Percentiles rank a stretch among this genome's conserved stretches.
These are phyloP conservation scores for Isatis tinctoria DNA, from an alignment of 345 rosid species.

Conservation along the genomic window DNA sequence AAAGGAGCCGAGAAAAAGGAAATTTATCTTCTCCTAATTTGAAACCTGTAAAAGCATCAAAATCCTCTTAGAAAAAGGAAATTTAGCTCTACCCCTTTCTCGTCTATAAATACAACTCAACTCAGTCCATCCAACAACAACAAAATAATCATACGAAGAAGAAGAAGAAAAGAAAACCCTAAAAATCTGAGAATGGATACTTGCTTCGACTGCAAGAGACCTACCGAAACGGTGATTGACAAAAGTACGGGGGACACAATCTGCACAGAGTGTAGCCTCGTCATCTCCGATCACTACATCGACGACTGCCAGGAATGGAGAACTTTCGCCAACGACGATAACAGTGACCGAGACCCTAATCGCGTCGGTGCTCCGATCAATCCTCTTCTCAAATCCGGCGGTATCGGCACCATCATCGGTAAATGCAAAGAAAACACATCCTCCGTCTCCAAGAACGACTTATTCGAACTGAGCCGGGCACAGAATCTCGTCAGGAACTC, in stretches of 20 bases:
- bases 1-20: not conserved
- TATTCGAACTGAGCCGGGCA: not conserved
- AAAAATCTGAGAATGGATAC: constrained; percentile 5
- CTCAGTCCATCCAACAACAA: not conserved
- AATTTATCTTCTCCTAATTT: not conserved
- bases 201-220: constrained; percentile 17
- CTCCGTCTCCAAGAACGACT: not conserved
- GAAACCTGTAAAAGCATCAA: not conserved
- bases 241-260: constrained; percentile 14
- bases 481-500: not conserved
- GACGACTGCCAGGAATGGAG: not conserved
- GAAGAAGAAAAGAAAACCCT: not conserved
- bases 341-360: not conserved
- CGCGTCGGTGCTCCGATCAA: constrained; percentile 18
- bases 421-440: not conserved
- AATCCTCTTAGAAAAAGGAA: not conserved
- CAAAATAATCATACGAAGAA: not conserved
- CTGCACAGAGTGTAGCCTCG: constrained; percentile 21
- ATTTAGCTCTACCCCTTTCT: not conserved
- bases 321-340: constrained; percentile 7
- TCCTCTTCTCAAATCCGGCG: constrained; percentile 17
- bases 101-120: not conserved
- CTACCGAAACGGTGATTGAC: not conserved
- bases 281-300: not conserved
- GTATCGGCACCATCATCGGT: constrained; percentile 4